Evolutionary conservation across 1,284 basidiomycete genomes (phyloP).

Genomic region (Ganoderma leucocontextum): DNA sequence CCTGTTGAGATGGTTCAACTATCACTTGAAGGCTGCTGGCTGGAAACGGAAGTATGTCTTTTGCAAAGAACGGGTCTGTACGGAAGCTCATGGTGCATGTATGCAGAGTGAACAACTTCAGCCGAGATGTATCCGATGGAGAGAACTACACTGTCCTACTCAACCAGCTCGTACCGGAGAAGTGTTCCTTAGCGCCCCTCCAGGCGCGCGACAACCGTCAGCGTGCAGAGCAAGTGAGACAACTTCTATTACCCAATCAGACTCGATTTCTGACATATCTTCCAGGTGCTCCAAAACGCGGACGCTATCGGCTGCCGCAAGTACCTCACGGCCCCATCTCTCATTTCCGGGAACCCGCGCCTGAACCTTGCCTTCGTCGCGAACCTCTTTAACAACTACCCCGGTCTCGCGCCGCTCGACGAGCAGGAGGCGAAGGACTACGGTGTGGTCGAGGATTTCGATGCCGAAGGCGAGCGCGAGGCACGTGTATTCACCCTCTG

Average conservation of each 20-base stretch:
- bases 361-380: constrained; percentile 99
- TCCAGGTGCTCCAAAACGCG: constrained; percentile 88
- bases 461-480: constrained; percentile 98
- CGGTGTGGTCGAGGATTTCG: constrained; percentile 94
- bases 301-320: constrained; percentile 95
- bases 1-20: constrained; percentile 97
- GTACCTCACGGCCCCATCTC: constrained; percentile 92
- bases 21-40: constrained; percentile 94
- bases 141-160: constrained; percentile 98
- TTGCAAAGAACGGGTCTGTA: neutral
- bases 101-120: constrained; percentile 93
- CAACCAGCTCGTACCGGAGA: constrained; percentile 93
- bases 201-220: constrained; percentile 85
- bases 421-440: constrained; percentile 88
- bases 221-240: constrained; percentile 83
- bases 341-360: constrained; percentile 96
- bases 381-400: constrained; percentile 98
- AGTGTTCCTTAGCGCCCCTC: constrained; percentile 93
- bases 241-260: neutral
- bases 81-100: neutral
- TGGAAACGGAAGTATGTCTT: constrained; percentile 80
- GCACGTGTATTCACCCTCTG: constrained; percentile 98
- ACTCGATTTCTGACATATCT: neutral
- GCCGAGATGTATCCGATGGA: constrained; percentile 93
- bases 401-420: constrained; percentile 91